Percentiles rank a stretch among this genome's conserved stretches.
These are phyloP conservation scores for Microbotryomycetes sp. DNA, from an alignment of 1,284 basidiomycete genomes.

Conservation along the genomic window DNA sequence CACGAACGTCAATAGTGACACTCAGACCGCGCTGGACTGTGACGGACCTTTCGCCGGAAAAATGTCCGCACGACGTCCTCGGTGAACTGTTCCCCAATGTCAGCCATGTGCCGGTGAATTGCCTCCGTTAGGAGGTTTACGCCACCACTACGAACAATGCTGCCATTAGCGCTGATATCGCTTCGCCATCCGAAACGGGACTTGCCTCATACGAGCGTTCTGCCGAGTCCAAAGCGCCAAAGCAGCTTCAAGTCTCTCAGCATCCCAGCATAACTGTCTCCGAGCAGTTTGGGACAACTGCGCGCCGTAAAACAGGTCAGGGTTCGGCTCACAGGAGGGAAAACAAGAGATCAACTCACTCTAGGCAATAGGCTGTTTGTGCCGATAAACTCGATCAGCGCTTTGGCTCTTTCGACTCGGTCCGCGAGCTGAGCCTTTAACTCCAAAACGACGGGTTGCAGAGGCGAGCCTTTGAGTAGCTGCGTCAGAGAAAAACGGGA, in stretches of 20 bases:
- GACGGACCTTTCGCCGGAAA: constrained; percentile 61
- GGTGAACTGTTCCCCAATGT: constrained; percentile 44
- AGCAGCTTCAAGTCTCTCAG: constrained; percentile 77
- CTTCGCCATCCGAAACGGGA: constrained; percentile 17
- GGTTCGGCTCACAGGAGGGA: neutral
- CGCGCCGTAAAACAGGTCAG: constrained; percentile 6
- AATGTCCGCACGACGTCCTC: constrained; percentile 78
- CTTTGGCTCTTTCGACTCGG: constrained; percentile 65
- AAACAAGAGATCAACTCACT: constrained; percentile 43
- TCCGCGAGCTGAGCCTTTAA: constrained; percentile 68
- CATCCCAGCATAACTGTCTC: constrained; percentile 70
- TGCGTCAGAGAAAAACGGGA: neutral
- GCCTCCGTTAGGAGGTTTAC: constrained; percentile 43
- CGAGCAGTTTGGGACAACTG: constrained; percentile 74
- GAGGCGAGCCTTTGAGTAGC: constrained; percentile 53
- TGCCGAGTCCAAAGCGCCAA: constrained; percentile 76
- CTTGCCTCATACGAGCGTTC: constrained; percentile 52
- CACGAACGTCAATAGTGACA: too few species aligned
- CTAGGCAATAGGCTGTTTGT: constrained; percentile 69
- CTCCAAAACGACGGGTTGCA: constrained; percentile 70
- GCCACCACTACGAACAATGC: neutral
- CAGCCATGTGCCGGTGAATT: constrained; percentile 57
- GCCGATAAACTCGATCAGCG: constrained; percentile 80
- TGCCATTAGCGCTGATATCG: constrained; percentile 1
- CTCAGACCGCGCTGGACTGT: too few species aligned